These are phyloP conservation scores for Parachaetomium inaequale DNA, from an alignment of 495 filamentous ascomycete species.

Conservation along the genomic window DNA sequence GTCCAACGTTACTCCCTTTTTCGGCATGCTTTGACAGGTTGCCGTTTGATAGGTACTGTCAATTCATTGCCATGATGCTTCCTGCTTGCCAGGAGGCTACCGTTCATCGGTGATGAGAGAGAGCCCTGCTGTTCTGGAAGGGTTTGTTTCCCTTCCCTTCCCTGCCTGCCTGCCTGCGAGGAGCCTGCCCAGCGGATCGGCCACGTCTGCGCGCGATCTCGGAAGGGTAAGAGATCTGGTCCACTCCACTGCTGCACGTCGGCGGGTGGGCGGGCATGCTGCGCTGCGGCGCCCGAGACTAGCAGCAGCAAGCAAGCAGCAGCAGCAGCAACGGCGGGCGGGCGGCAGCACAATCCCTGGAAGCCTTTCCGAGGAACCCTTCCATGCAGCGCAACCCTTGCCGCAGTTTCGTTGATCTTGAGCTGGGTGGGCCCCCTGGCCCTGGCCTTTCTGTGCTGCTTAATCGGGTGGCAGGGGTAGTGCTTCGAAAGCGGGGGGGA, in stretches of 20 bases:
- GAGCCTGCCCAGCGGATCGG: neutral
- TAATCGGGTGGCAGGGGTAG: constrained; percentile 18
- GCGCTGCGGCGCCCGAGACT: constrained; percentile 4
- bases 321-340: too few species aligned
- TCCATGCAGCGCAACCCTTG: constrained; percentile 18
- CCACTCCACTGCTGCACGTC: constrained; percentile 10
- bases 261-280: neutral
- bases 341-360: neutral
- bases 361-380: constrained; percentile 9
- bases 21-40: neutral
- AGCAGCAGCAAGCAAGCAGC: neutral
- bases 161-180: neutral
- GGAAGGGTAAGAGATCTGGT: constrained; percentile 9
- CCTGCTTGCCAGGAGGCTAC: too few species aligned
- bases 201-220: constrained; percentile 5
- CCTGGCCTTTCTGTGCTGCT: constrained; percentile 14
- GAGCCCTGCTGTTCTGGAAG: neutral
- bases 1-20: neutral
- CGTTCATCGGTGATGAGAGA: too few species aligned
- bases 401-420: neutral
- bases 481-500: neutral
- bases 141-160: neutral
- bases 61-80: too few species aligned
- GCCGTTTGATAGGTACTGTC: too few species aligned
- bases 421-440: neutral